Conservation (phyloP, 352 stramenopile genomes). For the Globisporangium paddicum region DNA sequence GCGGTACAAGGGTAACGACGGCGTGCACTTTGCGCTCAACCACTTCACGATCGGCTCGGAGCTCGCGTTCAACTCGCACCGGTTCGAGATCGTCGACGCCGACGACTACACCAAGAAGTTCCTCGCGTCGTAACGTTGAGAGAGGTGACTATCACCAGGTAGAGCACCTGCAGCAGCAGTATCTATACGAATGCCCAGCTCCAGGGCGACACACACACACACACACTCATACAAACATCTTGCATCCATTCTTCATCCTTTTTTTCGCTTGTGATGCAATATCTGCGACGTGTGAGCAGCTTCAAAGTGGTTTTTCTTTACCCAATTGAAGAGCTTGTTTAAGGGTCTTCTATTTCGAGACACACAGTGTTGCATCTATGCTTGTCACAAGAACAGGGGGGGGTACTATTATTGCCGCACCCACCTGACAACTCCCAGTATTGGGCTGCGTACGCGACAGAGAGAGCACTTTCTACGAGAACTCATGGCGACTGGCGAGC, state of each 20-base stretch:
- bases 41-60: slow-evolving; percentile 59
- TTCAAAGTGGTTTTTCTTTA: neutral
- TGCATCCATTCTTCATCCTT: slow-evolving; percentile 1
- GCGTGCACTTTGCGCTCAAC: slow-evolving; percentile 46
- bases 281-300: slow-evolving; percentile 8
- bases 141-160: neutral
- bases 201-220: neutral
- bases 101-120: slow-evolving; percentile 86
- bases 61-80: slow-evolving; percentile 59
- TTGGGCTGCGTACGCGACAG: no score
- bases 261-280: neutral
- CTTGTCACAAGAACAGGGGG: neutral
- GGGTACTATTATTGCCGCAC: neutral
- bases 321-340: neutral
- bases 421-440: no score
- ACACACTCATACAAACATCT: slow-evolving; percentile 4
- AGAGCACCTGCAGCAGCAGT: neutral
- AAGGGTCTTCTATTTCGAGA: slow-evolving; percentile 2
- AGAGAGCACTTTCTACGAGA: no score
- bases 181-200: neutral
- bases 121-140: slow-evolving; percentile 36
- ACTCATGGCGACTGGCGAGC: slow-evolving; percentile 19
- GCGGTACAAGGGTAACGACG: slow-evolving; percentile 57
- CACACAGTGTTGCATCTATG: neutral
- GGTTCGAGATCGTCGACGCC: slow-evolving; percentile 71